Conservation (phyloP, 169 alveolate genomes). For the Eimeria sp. region DNA sequence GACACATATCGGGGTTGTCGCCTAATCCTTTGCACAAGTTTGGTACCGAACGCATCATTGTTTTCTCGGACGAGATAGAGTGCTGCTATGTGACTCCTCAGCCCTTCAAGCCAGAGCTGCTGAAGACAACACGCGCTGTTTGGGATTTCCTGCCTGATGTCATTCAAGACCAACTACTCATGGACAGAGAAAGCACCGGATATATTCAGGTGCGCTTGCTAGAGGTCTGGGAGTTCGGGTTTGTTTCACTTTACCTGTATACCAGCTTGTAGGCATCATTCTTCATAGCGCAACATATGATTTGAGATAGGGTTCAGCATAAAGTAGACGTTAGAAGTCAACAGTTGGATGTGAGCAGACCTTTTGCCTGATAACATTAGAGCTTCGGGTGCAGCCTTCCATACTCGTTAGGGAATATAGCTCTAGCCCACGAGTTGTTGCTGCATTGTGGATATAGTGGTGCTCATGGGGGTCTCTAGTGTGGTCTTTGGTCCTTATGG, state of each 20-base stretch:
- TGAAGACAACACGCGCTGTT: constrained; percentile 80
- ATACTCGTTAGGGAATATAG: not conserved
- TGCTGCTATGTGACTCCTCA: not conserved
- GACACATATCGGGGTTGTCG: not conserved
- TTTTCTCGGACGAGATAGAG: not conserved
- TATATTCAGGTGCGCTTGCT: constrained; percentile 93
- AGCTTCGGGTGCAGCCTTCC: not conserved
- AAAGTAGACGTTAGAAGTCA: not conserved
- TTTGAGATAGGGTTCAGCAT: not conserved
- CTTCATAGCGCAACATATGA: not conserved
- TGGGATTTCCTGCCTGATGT: constrained; percentile 96
- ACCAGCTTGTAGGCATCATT: not conserved
- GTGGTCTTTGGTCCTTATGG: not conserved
- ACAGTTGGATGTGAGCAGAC: not conserved
- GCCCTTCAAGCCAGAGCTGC: constrained; percentile 77
- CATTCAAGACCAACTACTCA: constrained; percentile 97
- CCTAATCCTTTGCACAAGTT: not conserved
- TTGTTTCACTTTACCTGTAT: not conserved
- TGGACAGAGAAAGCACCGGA: constrained; percentile 99
- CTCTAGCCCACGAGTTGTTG: not conserved
- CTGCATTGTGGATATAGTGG: not conserved
- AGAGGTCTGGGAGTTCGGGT: not conserved
- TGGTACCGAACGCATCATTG: not conserved
- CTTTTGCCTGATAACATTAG: not conserved
- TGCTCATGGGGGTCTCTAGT: not conserved